These are phyloP conservation scores for Ceratobasidium theobromae DNA, from an alignment of 1,284 basidiomycete genomes.

Conservation along the genomic window DNA sequence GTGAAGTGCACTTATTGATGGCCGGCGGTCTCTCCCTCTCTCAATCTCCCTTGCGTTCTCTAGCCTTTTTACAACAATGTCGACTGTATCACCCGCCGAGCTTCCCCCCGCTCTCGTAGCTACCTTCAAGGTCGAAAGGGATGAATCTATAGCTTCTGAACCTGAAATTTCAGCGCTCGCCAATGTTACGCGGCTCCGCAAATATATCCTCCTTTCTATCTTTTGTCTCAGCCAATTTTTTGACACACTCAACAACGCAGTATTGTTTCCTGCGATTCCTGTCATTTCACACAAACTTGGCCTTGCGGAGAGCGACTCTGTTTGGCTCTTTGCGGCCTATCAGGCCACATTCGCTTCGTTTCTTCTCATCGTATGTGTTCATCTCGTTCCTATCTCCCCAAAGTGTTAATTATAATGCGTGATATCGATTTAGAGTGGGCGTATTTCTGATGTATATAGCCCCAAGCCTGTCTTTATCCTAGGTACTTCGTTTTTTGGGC, in stretches of 20 bases:
- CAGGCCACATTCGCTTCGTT: constrained; percentile 28
- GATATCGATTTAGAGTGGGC: too few relatives aligned
- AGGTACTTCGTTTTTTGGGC: constrained; percentile 23
- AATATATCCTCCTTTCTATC: constrained; percentile 45
- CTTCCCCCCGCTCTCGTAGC: not conserved
- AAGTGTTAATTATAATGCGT: too few relatives aligned
- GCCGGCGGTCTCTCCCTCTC: too few relatives aligned
- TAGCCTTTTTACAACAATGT: not conserved
- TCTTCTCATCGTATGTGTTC: constrained; percentile 20
- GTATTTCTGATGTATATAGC: constrained; percentile 22
- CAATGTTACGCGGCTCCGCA: constrained; percentile 37
- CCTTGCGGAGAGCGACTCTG: constrained; percentile 20
- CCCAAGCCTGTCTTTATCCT: constrained; percentile 29
- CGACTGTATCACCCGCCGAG: not conserved
- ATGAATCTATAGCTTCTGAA: not conserved
- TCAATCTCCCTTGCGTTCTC: too few relatives aligned
- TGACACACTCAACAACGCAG: constrained; percentile 53
- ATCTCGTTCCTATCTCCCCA: not conserved
- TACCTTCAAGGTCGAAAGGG: too few relatives aligned
- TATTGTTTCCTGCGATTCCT: constrained; percentile 51
- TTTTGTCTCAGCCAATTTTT: constrained; percentile 53
- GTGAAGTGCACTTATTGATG: too few relatives aligned
- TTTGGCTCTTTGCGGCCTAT: constrained; percentile 32
- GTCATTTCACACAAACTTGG: constrained; percentile 40
- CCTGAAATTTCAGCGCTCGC: not conserved